A percentile compares a stretch with the other conserved stretches of the same genome.
Conservation (phyloP, 805 yeast species). For the Metschnikowia gruessii region DNA sequence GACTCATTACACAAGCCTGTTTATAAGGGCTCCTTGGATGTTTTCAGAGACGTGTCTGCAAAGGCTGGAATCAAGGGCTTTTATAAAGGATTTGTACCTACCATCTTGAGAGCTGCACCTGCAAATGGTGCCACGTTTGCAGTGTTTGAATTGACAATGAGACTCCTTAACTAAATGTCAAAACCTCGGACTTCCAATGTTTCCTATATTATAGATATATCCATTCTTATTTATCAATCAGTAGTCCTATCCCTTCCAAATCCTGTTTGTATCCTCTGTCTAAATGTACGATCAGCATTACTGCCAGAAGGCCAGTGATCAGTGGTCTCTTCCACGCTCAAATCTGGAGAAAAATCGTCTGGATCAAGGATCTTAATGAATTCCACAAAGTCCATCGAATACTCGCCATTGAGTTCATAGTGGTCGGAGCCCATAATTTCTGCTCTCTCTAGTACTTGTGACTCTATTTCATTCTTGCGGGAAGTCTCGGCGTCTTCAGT, state of each 20-base stretch:
- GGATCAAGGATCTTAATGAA: conserved; percentile 37
- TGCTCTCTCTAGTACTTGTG: conserved; percentile 12
- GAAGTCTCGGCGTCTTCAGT: conserved; percentile 1
- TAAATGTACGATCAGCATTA: conserved; percentile 1
- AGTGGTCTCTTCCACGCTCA: background rate
- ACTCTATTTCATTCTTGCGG: conserved; percentile 4
- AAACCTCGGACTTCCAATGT: background rate
- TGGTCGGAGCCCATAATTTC: conserved; percentile 40
- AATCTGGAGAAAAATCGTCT: conserved; percentile 31
- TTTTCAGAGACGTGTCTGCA: conserved; percentile 49
- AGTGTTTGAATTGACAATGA: conserved; percentile 87
- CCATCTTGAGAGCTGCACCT: conserved; percentile 94
- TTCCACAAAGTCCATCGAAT: conserved; percentile 40
- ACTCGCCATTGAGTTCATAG: conserved; percentile 42
- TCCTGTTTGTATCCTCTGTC: conserved; percentile 1
- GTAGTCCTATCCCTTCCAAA: background rate
- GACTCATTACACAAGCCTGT: conserved; percentile 55
- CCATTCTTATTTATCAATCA: background rate
- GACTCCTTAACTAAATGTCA: conserved; percentile 41
- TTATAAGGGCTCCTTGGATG: conserved; percentile 58
- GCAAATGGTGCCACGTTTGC: conserved; percentile 97
- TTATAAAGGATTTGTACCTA: conserved; percentile 88
- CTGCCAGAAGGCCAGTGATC: conserved; percentile 3
- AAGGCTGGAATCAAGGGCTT: conserved; percentile 74
- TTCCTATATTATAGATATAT: background rate